Base-by-base conservation (phyloP, 2,329 filamentous ascomycete species). In the Cladosporium cucumerinum region DNA sequence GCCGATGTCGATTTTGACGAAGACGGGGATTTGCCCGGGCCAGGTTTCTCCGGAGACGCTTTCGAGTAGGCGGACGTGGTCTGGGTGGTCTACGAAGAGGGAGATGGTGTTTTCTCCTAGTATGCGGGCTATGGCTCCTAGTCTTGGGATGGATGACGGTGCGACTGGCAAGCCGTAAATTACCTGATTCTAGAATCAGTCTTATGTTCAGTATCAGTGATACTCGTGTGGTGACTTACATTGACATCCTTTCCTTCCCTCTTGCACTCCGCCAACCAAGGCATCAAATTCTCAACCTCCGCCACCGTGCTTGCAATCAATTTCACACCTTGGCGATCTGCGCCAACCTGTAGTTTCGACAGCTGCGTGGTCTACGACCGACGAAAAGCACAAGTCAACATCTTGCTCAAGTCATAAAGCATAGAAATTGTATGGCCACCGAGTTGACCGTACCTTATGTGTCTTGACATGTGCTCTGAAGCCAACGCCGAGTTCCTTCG, bases 401-500 rank as follows among this genome's bases (percentile, higher is more conserved):
- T 32, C 4, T 18, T 18, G 14, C 16, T 11, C 18, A 32, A 54
- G 1, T 32, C 18, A 54, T 5, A 21, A 30, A 8, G 23, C 16
- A 30, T n/a, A 26, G 26, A 18, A 5, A 52, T 30, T 5, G 6
- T n/a, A 54, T 54, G 7, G 32, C 28, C 48, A 36, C 25, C 36
- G n/a, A 32, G 7, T 57, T 18, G 4, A 43, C 21, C 72, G 63
- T 77, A 89, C 89, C 81, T 95, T 95, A 76, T 95, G 91, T 25
- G 90, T 93, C 78, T 95, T 95, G 66, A 94, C 86, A 75, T 95
- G 91, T 1, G 89, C 88, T 65, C 91, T 82, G 80, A 92, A 94
- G 7, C 82, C 84, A 26, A 93, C 81, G 0, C 82, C 80, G 16
- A 93, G 77, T 58, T 78, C 78, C 48, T 82, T 75, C 16, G 85